phyloP scores from a whole-genome alignment of 306 rosid genomes.

The Glycine tomentella region DNA sequence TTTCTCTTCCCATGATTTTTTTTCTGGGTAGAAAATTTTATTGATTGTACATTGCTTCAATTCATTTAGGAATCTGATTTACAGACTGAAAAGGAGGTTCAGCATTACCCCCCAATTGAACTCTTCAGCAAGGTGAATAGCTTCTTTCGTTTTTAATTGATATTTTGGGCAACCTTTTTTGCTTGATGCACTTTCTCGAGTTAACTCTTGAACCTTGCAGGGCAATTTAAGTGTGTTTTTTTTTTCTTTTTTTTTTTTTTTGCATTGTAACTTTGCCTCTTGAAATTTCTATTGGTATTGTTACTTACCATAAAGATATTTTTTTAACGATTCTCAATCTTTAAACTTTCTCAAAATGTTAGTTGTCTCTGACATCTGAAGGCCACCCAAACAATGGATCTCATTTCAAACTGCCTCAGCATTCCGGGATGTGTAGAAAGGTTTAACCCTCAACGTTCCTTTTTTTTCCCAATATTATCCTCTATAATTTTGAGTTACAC shows the following conservation, averaged over 20 bases:
- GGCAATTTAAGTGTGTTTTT: background rate
- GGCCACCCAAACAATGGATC: constrained; percentile 67
- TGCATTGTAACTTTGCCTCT: background rate
- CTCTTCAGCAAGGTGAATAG: constrained; percentile 82
- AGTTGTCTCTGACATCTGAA: constrained; percentile 87
- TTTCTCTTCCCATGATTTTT: constrained; percentile 5
- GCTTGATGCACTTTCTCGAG: constrained; percentile 9
- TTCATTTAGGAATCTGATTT: constrained; percentile 74
- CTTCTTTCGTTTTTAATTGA: background rate
- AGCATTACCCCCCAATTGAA: constrained; percentile 71
- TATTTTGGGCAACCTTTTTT: constrained; percentile 1
- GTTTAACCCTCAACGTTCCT: constrained; percentile 53
- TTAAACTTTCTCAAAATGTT: constrained; percentile 49
- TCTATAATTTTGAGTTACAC: constrained; percentile 44
- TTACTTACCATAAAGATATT: constrained; percentile 23
- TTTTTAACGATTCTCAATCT: constrained; percentile 31
- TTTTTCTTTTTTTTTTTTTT: background rate
- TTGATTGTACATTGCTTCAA: constrained; percentile 40
- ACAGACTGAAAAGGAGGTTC: constrained; percentile 66
- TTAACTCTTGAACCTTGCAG: background rate
- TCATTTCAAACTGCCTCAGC: constrained; percentile 57
- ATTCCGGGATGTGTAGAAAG: constrained; percentile 61
- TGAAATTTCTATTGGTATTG: background rate
- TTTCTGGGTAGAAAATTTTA: constrained; percentile 35
- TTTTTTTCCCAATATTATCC: constrained; percentile 29